Conservation (phyloP, 352 stramenopile genomes). For the Peronospora farinosa region DNA sequence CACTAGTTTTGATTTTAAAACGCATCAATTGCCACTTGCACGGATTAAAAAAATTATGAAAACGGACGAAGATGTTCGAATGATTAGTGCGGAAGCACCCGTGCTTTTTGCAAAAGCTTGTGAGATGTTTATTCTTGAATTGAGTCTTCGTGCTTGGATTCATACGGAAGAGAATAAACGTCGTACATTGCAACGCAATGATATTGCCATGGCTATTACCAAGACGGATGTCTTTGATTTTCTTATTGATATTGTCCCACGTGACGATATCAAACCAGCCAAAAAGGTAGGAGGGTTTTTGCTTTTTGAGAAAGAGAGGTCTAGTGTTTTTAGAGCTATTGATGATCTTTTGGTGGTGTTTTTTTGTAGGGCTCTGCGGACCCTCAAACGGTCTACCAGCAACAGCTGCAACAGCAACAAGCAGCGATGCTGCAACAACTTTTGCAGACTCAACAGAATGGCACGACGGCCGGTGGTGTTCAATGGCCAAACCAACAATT, state of each 20-base stretch:
- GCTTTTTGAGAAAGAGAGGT: neutral
- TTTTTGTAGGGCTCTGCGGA: conserved; percentile 47
- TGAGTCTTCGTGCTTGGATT: conserved; percentile 85
- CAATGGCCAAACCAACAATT: conserved; percentile 76
- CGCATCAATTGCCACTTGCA: conserved; percentile 86
- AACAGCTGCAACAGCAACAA: conserved; percentile 85
- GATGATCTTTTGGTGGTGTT: conserved; percentile 5
- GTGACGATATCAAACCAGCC: conserved; percentile 81
- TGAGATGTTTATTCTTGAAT: conserved; percentile 91
- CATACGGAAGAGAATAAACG: conserved; percentile 91
- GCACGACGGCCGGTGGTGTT: conserved; percentile 39
- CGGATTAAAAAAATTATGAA: conserved; percentile 96
- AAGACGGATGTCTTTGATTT: conserved; percentile 91
- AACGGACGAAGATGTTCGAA: conserved; percentile 90
- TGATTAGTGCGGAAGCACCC: conserved; percentile 90
- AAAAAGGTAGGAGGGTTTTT: conserved; percentile 53
- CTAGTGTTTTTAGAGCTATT: conserved; percentile 3
- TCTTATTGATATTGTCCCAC: conserved; percentile 88
- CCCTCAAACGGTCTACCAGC: conserved; percentile 76
- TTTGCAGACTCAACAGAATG: conserved; percentile 75
- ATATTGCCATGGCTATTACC: conserved; percentile 87
- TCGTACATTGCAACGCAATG: conserved; percentile 87
- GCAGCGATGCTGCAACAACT: conserved; percentile 85
- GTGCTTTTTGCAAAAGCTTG: conserved; percentile 92
- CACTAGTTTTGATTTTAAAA: conserved; percentile 84